Percentiles rank a stretch among this genome's conserved stretches.
These are phyloP conservation scores for Solanum lycopersicoides DNA, from an alignment of 257 asterid genomes.

Conservation along the genomic window DNA sequence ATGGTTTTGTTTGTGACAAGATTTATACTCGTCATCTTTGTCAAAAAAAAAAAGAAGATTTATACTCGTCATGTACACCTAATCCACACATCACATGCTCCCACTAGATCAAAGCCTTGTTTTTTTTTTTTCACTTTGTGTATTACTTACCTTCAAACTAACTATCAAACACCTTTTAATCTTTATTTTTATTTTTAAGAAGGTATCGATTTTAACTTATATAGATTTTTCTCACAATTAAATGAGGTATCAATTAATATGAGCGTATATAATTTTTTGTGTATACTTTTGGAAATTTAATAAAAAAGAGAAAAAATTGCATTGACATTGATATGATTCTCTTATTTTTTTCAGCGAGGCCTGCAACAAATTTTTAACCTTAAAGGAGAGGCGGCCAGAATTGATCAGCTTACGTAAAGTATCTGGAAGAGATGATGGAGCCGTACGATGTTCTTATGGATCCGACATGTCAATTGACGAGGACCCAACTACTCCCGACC, in stretches of 20 bases:
- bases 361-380: constrained; percentile 55
- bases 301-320: neutral
- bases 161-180: neutral
- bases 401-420: constrained; percentile 43
- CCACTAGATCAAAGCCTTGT: neutral
- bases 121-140: neutral
- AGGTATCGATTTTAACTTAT: neutral
- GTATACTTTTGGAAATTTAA: neutral
- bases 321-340: neutral
- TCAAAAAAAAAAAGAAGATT: neutral
- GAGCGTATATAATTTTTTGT: neutral
- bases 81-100: neutral
- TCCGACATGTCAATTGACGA: constrained; percentile 43
- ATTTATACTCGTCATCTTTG: neutral
- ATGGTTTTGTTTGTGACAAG: neutral
- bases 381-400: constrained; percentile 53
- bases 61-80: neutral
- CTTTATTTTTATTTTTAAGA: neutral
- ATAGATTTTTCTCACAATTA: neutral
- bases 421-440: constrained; percentile 29
- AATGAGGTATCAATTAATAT: neutral
- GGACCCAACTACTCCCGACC: constrained; percentile 26
- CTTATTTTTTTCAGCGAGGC: constrained; percentile 51
- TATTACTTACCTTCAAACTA: neutral
- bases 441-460: constrained; percentile 48